A percentile compares a stretch with the other conserved stretches of the same genome.
Conservation (phyloP, 768 basidiomycete genomes). For the Pisolithus microcarpus region DNA sequence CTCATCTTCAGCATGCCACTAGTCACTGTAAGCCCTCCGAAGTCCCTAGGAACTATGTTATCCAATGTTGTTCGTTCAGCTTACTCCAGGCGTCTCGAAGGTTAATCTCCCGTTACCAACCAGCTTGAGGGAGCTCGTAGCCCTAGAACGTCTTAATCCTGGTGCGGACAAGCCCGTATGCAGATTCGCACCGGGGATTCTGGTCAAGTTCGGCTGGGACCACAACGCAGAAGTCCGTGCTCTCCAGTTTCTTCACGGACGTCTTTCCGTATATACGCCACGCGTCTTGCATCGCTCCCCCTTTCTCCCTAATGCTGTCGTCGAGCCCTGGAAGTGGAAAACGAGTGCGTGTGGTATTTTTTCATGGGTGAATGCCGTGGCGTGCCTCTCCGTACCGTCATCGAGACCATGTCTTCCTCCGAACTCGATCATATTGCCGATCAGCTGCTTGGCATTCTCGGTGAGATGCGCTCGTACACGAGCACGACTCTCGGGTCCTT, state of each 20-base stretch:
- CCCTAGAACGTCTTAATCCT: neutral
- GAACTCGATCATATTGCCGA: constrained; percentile 19
- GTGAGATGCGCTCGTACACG: constrained; percentile 10
- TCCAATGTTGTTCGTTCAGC: neutral
- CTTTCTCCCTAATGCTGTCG: neutral
- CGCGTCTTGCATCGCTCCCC: constrained; percentile 3
- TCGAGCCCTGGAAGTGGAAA: constrained; percentile 1
- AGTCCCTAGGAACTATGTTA: neutral
- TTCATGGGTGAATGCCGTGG: constrained; percentile 23
- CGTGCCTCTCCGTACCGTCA: constrained; percentile 19
- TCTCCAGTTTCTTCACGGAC: neutral
- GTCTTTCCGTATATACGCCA: neutral
- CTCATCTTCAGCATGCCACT: neutral
- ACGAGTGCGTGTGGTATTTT: constrained; percentile 19
- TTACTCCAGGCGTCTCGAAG: neutral
- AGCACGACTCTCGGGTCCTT: constrained; percentile 13
- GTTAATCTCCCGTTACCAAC: neutral
- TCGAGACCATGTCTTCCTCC: constrained; percentile 14
- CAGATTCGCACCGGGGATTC: neutral
- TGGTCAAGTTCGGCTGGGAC: constrained; percentile 1
- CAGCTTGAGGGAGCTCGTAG: neutral
- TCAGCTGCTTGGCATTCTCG: constrained; percentile 14
- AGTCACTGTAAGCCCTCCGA: neutral
- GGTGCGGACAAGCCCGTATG: neutral
- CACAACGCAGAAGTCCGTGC: constrained; percentile 1